These are phyloP conservation scores for Begonia masoniana DNA, from an alignment of 306 rosid genomes.

Conservation along the genomic window DNA sequence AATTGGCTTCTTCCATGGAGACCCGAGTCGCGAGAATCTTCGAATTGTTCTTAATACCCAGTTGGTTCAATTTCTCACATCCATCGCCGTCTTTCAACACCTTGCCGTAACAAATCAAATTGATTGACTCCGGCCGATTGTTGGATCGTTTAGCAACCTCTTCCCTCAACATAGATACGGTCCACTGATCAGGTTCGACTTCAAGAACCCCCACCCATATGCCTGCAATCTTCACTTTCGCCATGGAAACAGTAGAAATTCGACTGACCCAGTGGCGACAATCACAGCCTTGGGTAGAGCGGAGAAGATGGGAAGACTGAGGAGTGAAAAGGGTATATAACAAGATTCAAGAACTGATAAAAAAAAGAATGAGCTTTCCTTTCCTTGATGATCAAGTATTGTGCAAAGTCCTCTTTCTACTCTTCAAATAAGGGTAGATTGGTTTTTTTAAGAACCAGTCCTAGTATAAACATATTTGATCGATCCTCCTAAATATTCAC, in stretches of 20 bases:
- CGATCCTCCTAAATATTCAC: too few relatives aligned
- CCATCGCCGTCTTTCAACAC: slow-evolving; percentile 57
- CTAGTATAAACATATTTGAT: too few relatives aligned
- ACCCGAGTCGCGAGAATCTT: slow-evolving; percentile 50
- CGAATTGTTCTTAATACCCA: slow-evolving; percentile 65
- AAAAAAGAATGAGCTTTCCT: too few relatives aligned
- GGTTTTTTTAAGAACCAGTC: too few relatives aligned
- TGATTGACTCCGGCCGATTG: slow-evolving; percentile 43
- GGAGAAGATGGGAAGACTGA: too few relatives aligned
- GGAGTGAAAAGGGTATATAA: too few relatives aligned
- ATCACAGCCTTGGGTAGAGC: not conserved
- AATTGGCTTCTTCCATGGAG: slow-evolving; percentile 32
- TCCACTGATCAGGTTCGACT: slow-evolving; percentile 55
- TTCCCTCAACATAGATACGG: slow-evolving; percentile 43
- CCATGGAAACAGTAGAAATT: slow-evolving; percentile 23
- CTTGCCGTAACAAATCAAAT: slow-evolving; percentile 61
- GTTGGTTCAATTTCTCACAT: slow-evolving; percentile 29
- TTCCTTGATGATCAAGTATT: too few relatives aligned
- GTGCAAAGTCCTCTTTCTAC: too few relatives aligned
- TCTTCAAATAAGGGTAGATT: too few relatives aligned
- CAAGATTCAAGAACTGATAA: too few relatives aligned
- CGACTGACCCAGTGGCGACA: too few relatives aligned
- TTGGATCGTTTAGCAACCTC: slow-evolving; percentile 61
- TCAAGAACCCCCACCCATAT: slow-evolving; percentile 67
- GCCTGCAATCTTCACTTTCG: slow-evolving; percentile 79